These are phyloP conservation scores for Ogataea neopini DNA, from an alignment of 805 yeast species.

Conservation along the genomic window DNA sequence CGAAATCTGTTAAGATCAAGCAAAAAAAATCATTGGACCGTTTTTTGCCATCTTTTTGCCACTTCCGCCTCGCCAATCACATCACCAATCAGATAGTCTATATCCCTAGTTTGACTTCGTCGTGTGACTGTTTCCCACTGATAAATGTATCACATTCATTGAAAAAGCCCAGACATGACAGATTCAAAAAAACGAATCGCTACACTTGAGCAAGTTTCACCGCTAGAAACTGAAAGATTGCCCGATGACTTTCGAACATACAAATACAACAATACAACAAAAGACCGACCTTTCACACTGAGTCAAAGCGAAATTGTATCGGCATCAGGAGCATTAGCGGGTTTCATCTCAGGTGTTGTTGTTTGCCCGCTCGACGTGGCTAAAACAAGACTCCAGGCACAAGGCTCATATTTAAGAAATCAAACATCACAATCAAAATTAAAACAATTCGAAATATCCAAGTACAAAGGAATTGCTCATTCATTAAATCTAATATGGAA, in stretches of 20 bases:
- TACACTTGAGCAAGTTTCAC: slow-evolving; percentile 6
- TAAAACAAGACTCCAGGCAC: slow-evolving; percentile 92
- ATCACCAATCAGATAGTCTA: not conserved
- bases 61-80: no score
- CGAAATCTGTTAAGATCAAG: no score
- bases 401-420: slow-evolving; percentile 52
- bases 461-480: slow-evolving; percentile 60
- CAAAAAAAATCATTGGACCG: no score
- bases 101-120: not conserved
- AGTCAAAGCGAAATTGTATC: slow-evolving; percentile 58
- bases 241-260: not conserved
- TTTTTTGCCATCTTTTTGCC: no score
- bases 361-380: slow-evolving; percentile 97
- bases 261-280: no score
- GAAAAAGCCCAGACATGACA: not conserved
- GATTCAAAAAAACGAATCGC: not conserved
- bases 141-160: not conserved
- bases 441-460: slow-evolving; percentile 25
- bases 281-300: slow-evolving; percentile 19
- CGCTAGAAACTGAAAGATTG: slow-evolving; percentile 5
- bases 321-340: slow-evolving; percentile 89
- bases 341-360: slow-evolving; percentile 81
- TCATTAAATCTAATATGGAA: slow-evolving; percentile 64
- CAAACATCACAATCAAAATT: slow-evolving; percentile 15
- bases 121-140: not conserved